phyloP scores from a whole-genome alignment of 768 basidiomycete genomes.

The Psilocybe sp. region DNA sequence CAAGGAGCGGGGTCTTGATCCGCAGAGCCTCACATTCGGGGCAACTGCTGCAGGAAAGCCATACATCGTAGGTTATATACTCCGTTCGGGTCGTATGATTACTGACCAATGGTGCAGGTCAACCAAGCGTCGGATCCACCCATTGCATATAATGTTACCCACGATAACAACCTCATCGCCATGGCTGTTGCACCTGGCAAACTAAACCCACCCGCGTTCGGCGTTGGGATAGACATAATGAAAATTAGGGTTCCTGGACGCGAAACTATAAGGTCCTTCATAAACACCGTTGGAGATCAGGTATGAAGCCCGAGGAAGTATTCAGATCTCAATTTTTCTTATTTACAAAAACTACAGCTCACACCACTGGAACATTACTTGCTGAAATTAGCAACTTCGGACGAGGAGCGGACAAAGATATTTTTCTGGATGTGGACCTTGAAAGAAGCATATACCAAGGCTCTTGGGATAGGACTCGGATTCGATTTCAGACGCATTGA shows the following conservation, averaged over 20 bases:
- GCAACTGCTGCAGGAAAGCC: slow-evolving; percentile 71
- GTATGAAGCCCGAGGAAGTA: slow-evolving; percentile 30
- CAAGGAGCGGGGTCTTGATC: slow-evolving; percentile 50
- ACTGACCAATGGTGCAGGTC: slow-evolving; percentile 29
- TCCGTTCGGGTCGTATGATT: neutral
- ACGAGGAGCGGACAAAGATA: slow-evolving; percentile 49
- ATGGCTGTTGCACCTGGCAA: slow-evolving; percentile 56
- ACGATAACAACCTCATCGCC: slow-evolving; percentile 72
- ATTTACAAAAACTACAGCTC: slow-evolving; percentile 31
- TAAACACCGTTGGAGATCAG: slow-evolving; percentile 63
- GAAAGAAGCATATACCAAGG: slow-evolving; percentile 92
- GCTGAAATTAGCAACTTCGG: slow-evolving; percentile 37
- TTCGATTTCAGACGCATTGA: slow-evolving; percentile 80
- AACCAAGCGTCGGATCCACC: slow-evolving; percentile 44
- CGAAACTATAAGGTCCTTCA: slow-evolving; percentile 56
- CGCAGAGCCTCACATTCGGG: slow-evolving; percentile 47
- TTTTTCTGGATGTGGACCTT: slow-evolving; percentile 89
- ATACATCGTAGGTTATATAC: slow-evolving; percentile 53
- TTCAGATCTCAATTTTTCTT: neutral
- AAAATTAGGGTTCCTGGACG: slow-evolving; percentile 61
- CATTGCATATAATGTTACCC: slow-evolving; percentile 78
- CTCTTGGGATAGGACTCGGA: slow-evolving; percentile 77
- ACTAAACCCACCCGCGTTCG: slow-evolving; percentile 49
- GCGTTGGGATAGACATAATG: slow-evolving; percentile 82
- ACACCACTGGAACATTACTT: slow-evolving; percentile 38